Conservation (phyloP, 1,139 yeast species). For the Lizanozyma gosingica region DNA sequence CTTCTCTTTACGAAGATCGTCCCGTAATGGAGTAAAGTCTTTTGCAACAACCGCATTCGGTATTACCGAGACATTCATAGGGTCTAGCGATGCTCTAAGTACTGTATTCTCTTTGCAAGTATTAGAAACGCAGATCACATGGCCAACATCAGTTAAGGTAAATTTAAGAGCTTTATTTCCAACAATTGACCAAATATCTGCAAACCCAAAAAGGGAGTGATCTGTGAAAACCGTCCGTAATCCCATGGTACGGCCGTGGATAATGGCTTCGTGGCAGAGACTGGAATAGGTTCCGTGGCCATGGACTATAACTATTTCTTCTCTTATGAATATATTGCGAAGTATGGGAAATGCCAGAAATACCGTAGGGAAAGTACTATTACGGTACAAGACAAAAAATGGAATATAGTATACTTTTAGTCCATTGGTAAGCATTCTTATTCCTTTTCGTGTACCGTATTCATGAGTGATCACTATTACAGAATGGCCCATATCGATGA, state of each 20-base stretch:
- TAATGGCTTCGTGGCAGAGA: slow-evolving; percentile 79
- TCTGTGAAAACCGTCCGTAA: slow-evolving; percentile 87
- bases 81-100: slow-evolving; percentile 74
- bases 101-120: slow-evolving; percentile 96
- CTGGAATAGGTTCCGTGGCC: slow-evolving; percentile 91
- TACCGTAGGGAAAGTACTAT: slow-evolving; percentile 81
- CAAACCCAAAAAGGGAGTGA: slow-evolving; percentile 92
- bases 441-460: slow-evolving; percentile 74
- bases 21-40: slow-evolving; percentile 61
- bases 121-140: slow-evolving; percentile 91
- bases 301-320: slow-evolving; percentile 79
- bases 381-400: slow-evolving; percentile 66
- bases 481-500: slow-evolving; percentile 79
- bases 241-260: slow-evolving; percentile 93
- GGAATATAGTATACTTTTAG: slow-evolving; percentile 91
- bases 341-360: slow-evolving; percentile 81
- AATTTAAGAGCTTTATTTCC: slow-evolving; percentile 84
- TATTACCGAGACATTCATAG: slow-evolving; percentile 73
- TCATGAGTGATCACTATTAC: slow-evolving; percentile 89
- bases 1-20: slow-evolving; percentile 3
- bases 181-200: slow-evolving; percentile 72
- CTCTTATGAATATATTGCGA: slow-evolving; percentile 79
- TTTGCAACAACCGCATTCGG: slow-evolving; percentile 91
- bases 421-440: slow-evolving; percentile 79
- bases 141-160: slow-evolving; percentile 79